Evolutionary conservation across 2,329 filamentous ascomycete genomes (phyloP), one percentile per base, ranked within the genome.

Genomic region (Trichoderma guizhouense): DNA sequence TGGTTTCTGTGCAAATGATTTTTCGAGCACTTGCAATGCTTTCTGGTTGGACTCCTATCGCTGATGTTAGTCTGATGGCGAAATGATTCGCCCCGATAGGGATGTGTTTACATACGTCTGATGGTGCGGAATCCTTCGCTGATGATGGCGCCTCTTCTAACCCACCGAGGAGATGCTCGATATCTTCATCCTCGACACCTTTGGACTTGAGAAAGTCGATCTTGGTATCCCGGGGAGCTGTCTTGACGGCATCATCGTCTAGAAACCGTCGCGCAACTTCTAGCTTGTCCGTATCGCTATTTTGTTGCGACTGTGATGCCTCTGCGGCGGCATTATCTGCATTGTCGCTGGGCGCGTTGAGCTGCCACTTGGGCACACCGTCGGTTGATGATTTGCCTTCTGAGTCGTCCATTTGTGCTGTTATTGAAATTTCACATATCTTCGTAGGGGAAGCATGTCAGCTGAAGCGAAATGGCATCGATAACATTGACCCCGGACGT

Each of bases 241-340:
- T 84, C 72, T 87, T 89, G 71, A 97, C 92, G 24, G 86, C 85
- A 8, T 92, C 89, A 73, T 97, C 91, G 65, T 92, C 85, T 5
- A 98, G 86, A 78, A 97, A 98, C 68, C 86, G 88, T 57, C 87
- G 86, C 32, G 94, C 94, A 78, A 94, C 89, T 18, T 93, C 89
- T 43, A 84, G 76, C 39, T 77, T 76, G 63, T 80, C 76, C 53
- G 81, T 75, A 8, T 75, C 73, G 43, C 14, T 28, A 11, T 66
- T 39, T 68, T 73, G 71, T 79, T 74, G 66, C 71, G 51, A 26
- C 73, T 43, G 72, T 72, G 71, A 66, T 66, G 64, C 71, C 70
- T 73, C 74, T 11, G 74, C 66, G 57, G 36, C 39, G 7, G 15
- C 39, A 9, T 9, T 9, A 8, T 75, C 51, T 32, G 67, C 53